Base-by-base conservation (phyloP, 2,329 filamentous ascomycete genomes). In the Cadophora luteo-olivacea region DNA sequence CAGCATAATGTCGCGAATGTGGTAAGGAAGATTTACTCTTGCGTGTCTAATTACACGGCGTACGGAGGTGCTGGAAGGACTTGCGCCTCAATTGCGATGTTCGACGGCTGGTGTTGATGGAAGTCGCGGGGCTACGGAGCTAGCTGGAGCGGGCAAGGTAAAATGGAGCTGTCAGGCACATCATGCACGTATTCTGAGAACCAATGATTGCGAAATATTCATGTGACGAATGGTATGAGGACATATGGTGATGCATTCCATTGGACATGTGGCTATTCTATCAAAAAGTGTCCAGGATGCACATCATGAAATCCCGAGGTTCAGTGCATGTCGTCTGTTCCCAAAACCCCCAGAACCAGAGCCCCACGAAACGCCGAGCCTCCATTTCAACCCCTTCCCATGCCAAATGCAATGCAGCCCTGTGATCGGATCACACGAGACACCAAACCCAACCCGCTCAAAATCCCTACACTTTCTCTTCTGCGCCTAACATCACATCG, bases 401-500 rank as follows among this genome's bases (percentile, higher is more conserved):
- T 49, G 5, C 45, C 45, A 49, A 6, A 48, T 11, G 16, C 41
- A 48, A 49, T 49, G 60, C 60, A 58, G 55, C 33, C 55, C 33
- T 58, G 55, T 58, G 55, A 22, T 58, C 55, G 54, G 54, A 41
- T 58, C 55, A 58, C 55, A 64, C 29, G 29, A 29, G 29, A 29
- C 29, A 33, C 38, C 29, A 45, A 22, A 64, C 33, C 49, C 7
- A 60, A 52, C 7, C 14, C 48, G n/a, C 54, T n/a, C 32, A 38
- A 33, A 52, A 16, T 49, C n/a, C 22, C 32, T 65, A 48, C 45
- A 22, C 45, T 49, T 5, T 6, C n/a, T 49, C 19, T 19, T 58
- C 69, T 24, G 55, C 69, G 36, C 77, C 78, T 52, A 77, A 41
- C 57, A 78, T 65, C 22, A 79, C 73, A 57, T 75, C 72, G n/a